Conservation (phyloP, 805 yeast genomes). For the Komagataella phaffii region DNA sequence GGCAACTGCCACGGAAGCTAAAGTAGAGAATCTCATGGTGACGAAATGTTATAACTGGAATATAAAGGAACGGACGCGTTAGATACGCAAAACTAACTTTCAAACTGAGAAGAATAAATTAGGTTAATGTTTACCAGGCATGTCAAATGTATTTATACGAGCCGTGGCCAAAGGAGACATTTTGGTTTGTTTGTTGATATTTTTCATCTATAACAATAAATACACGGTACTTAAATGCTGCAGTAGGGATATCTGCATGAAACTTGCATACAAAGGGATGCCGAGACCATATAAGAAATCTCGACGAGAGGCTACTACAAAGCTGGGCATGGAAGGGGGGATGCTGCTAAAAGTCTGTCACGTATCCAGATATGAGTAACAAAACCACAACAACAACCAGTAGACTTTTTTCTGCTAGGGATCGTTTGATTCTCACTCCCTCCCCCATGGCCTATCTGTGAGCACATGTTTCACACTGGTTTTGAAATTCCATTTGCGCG, state of each 20-base stretch:
- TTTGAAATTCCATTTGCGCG: background rate
- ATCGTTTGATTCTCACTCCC: too few relatives aligned
- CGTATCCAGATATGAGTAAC: background rate
- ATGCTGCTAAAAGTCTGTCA: background rate
- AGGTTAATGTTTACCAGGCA: background rate
- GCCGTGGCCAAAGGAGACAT: background rate
- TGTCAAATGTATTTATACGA: background rate
- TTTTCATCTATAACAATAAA: background rate
- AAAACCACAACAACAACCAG: background rate
- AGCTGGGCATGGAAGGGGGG: background rate
- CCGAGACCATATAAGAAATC: background rate
- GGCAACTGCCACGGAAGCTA: background rate
- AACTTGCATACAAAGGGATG: background rate
- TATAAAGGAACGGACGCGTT: background rate
- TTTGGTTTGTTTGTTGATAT: background rate
- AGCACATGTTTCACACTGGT: background rate
- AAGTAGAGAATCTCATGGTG: background rate
- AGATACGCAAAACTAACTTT: background rate
- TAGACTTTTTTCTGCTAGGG: background rate
- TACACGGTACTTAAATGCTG: background rate
- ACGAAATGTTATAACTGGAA: background rate
- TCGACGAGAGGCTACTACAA: background rate
- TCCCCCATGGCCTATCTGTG: too few relatives aligned
- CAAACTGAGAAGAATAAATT: background rate
- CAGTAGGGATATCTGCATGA: background rate